These are phyloP conservation scores for Cyclanthera cordifolia DNA, from an alignment of 306 rosid genomes.

Conservation along the genomic window DNA sequence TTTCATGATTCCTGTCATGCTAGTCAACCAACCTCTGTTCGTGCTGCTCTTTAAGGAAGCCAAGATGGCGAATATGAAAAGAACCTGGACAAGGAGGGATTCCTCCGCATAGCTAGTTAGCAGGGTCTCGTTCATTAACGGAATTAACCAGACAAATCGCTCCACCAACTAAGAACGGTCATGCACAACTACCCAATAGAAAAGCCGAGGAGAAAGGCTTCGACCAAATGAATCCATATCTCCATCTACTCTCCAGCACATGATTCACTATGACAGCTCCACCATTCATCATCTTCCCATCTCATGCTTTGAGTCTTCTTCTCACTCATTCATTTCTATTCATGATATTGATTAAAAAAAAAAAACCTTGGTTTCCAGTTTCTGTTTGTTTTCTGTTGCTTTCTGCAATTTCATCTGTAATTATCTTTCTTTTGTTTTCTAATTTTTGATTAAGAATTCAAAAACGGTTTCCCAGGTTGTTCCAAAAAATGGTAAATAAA, in stretches of 20 bases:
- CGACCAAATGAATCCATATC: slow-evolving; percentile 75
- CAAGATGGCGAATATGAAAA: no score
- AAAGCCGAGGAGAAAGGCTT: slow-evolving; percentile 81
- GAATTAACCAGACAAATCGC: no score
- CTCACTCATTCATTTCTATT: no score
- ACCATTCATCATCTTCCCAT: slow-evolving; percentile 12
- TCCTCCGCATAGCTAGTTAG: no score
- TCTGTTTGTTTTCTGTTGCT: not conserved
- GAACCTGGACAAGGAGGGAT: no score
- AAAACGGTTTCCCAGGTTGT: no score
- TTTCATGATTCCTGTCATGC: slow-evolving; percentile 73
- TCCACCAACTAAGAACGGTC: no score
- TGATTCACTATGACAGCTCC: slow-evolving; percentile 23
- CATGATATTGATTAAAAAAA: not conserved
- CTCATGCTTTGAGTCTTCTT: slow-evolving; percentile 62
- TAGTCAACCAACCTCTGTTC: slow-evolving; percentile 79
- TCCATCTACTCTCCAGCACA: slow-evolving; percentile 51
- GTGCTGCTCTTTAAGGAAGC: slow-evolving; percentile 58
- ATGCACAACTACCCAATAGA: no score
- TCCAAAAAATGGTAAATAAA: no score
- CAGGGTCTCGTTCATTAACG: no score
- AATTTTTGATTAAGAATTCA: no score
- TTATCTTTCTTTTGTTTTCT: no score
- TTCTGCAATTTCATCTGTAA: not conserved
- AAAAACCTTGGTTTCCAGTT: not conserved